phyloP scores from a whole-genome alignment of 2,329 filamentous ascomycete genomes.

The Exophiala sp. region DNA sequence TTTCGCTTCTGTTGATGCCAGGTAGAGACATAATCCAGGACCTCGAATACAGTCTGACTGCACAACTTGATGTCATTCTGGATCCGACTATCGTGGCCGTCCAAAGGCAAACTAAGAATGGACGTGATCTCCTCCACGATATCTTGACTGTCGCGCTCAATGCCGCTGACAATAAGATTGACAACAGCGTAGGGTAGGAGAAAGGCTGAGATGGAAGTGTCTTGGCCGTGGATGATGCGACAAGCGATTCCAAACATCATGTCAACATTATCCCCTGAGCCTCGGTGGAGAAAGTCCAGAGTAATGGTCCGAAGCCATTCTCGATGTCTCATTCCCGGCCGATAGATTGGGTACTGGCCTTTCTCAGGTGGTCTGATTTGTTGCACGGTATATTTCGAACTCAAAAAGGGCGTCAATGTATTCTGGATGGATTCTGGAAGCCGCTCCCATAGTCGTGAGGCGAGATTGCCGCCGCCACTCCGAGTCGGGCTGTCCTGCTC shows the following conservation, averaged over 20 bases:
- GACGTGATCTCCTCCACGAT: slow-evolving; percentile 67
- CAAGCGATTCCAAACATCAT: slow-evolving; percentile 76
- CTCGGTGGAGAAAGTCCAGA: slow-evolving; percentile 72
- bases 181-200: slow-evolving; percentile 80
- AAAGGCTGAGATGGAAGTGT: slow-evolving; percentile 79
- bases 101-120: slow-evolving; percentile 63
- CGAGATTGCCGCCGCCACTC: slow-evolving; percentile 11
- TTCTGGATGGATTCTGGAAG: slow-evolving; percentile 73
- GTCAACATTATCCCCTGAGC: slow-evolving; percentile 65
- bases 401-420: slow-evolving; percentile 80
- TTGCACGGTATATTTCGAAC: slow-evolving; percentile 71
- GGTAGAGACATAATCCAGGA: slow-evolving; percentile 83
- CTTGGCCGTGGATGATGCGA: slow-evolving; percentile 76
- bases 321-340: slow-evolving; percentile 56
- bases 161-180: slow-evolving; percentile 72
- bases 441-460: slow-evolving; percentile 53
- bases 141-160: slow-evolving; percentile 54
- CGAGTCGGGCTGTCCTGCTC: slow-evolving; percentile 50
- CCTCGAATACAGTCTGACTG: slow-evolving; percentile 86
- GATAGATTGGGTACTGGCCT: slow-evolving; percentile 71
- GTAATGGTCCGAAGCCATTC: slow-evolving; percentile 78
- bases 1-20: slow-evolving; percentile 79
- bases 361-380: slow-evolving; percentile 35
- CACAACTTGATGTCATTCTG: slow-evolving; percentile 74
- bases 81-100: slow-evolving; percentile 48